A percentile compares a stretch with the other conserved stretches of the same genome.
phyloP scores from a whole-genome alignment of 495 filamentous ascomycete species.

The Penicillium simplicissimum region DNA sequence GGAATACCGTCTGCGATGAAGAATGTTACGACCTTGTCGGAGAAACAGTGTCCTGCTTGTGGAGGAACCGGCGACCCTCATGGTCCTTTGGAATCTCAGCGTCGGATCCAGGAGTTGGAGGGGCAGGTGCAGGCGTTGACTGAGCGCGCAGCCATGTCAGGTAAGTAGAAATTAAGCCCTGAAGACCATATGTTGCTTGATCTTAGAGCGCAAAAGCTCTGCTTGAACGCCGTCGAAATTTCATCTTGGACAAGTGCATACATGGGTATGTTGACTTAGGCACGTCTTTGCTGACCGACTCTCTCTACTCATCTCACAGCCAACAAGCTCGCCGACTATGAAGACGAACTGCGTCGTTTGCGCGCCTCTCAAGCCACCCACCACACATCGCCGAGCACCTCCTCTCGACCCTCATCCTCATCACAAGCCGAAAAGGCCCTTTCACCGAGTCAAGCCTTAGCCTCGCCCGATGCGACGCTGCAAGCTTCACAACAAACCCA shows the following conservation, averaged over 20 bases:
- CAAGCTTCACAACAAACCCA: constrained; percentile 40
- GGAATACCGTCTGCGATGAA: constrained; percentile 37
- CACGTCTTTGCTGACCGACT: constrained; percentile 11
- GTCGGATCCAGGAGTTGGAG: constrained; percentile 77
- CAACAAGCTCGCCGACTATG: constrained; percentile 90
- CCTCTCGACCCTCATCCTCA: constrained; percentile 36
- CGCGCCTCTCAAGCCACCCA: constrained; percentile 45
- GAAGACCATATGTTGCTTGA: background rate
- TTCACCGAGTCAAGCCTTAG: constrained; percentile 25
- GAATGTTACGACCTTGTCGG: constrained; percentile 26
- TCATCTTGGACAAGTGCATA: background rate
- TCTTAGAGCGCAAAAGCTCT: background rate
- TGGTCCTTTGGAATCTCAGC: constrained; percentile 54
- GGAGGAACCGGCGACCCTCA: constrained; percentile 42
- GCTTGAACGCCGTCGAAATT: background rate
- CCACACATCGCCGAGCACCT: constrained; percentile 30
- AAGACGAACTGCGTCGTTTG: constrained; percentile 78
- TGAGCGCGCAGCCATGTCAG: constrained; percentile 72
- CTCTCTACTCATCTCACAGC: constrained; percentile 35
- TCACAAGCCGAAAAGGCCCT: constrained; percentile 28
- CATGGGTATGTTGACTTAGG: background rate
- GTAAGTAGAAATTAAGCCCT: constrained; percentile 45
- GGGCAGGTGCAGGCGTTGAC: constrained; percentile 73
- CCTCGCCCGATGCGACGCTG: constrained; percentile 36
- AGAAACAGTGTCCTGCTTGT: constrained; percentile 49